phyloP scores from a whole-genome alignment of 805 yeast genomes.

The Candida ficus region DNA sequence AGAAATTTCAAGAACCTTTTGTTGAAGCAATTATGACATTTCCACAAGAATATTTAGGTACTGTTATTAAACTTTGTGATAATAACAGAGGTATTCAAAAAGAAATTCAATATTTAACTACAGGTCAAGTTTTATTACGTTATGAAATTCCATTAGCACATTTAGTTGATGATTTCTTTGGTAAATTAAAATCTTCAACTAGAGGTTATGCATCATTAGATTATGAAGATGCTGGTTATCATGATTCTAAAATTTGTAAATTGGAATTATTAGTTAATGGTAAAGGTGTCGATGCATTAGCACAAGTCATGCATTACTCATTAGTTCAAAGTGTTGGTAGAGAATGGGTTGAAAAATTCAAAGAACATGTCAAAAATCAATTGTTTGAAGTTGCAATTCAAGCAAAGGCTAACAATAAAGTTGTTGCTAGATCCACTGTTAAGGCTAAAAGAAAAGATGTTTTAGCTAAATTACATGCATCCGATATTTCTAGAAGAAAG shows the following conservation, averaged over 20 bases:
- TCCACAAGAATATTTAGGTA: conserved; percentile 85
- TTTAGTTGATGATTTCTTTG: conserved; percentile 92
- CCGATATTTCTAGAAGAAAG: conserved; percentile 86
- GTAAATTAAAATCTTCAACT: conserved; percentile 83
- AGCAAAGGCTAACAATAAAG: conserved; percentile 74
- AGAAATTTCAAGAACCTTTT: conserved; percentile 74
- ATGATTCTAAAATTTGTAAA: conserved; percentile 74
- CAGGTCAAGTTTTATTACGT: conserved; percentile 76
- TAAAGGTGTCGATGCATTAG: conserved; percentile 82
- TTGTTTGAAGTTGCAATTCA: conserved; percentile 91
- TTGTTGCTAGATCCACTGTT: conserved; percentile 88
- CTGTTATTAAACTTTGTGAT: conserved; percentile 83
- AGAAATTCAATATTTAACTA: conserved; percentile 68
- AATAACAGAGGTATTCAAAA: conserved; percentile 77
- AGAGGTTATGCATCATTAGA: conserved; percentile 92
- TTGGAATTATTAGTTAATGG: conserved; percentile 89
- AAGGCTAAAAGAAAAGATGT: conserved; percentile 94
- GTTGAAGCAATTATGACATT: conserved; percentile 88
- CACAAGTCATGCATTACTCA: conserved; percentile 82
- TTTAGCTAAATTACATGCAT: conserved; percentile 87
- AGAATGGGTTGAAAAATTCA: conserved; percentile 79
- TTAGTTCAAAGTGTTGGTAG: conserved; percentile 70
- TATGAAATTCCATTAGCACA: conserved; percentile 85
- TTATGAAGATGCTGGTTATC: conserved; percentile 90
- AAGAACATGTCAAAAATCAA: conserved; percentile 73